A percentile compares a stretch with the other conserved stretches of the same genome.
phyloP scores from a whole-genome alignment of 768 basidiomycete species.

The Mycena olivaceomarginata region DNA sequence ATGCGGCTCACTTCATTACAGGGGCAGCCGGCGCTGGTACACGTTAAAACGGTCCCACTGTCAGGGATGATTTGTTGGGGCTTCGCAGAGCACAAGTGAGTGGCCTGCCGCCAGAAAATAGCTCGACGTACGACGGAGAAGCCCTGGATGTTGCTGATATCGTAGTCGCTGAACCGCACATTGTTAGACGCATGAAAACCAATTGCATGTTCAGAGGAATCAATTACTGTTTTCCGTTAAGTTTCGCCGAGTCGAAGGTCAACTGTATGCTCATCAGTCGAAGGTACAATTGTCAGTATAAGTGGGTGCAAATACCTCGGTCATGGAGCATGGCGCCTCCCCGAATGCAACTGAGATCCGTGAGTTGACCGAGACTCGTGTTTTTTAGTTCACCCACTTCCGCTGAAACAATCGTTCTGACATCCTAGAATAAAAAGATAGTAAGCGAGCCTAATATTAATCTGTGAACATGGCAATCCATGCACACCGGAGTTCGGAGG shows the following conservation, averaged over 20 bases:
- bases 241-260: conserved; percentile 19
- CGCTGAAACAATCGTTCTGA: conserved; percentile 33
- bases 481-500: conserved; percentile 30
- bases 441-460: too few relatives aligned
- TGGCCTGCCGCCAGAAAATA: background rate
- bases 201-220: too few relatives aligned
- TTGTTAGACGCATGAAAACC: too few relatives aligned
- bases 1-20: background rate
- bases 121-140: conserved; percentile 15
- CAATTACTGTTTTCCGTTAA: background rate
- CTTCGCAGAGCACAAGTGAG: background rate
- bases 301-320: conserved; percentile 2
- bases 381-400: conserved; percentile 12
- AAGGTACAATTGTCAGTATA: too few relatives aligned
- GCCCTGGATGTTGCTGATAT: conserved; percentile 30
- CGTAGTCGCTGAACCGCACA: conserved; percentile 5
- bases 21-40: background rate
- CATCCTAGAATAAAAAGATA: background rate
- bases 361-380: background rate
- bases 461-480: too few relatives aligned
- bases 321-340: conserved; percentile 30
- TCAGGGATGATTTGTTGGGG: conserved; percentile 10
- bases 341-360: conserved; percentile 22
- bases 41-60: background rate
- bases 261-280: background rate